phyloP scores from a whole-genome alignment of 78 protist genomes.

The Dictyostelium purpureum region DNA sequence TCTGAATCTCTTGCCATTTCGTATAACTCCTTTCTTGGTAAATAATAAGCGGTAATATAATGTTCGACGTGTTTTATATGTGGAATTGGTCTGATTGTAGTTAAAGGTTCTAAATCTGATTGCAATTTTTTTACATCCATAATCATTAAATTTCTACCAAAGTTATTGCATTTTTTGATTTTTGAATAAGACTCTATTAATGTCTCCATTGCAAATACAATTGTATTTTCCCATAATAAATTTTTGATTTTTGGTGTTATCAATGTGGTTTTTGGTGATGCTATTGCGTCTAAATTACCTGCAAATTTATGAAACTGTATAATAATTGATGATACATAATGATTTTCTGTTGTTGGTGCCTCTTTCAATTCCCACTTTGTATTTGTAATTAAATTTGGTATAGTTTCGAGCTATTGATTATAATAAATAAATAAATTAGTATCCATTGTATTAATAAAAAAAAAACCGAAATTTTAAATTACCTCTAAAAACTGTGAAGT shows the following conservation, averaged over 20 bases:
- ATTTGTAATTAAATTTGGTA: neutral
- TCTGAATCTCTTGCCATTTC: constrained; percentile 59
- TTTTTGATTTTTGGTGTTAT: constrained; percentile 54
- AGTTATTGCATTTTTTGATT: constrained; percentile 56
- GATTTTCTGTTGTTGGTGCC: constrained; percentile 47
- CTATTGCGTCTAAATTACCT: constrained; percentile 49
- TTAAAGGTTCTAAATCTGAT: constrained; percentile 7
- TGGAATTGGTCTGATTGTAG: constrained; percentile 60
- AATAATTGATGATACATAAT: constrained; percentile 28
- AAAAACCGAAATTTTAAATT: neutral
- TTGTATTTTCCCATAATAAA: constrained; percentile 62
- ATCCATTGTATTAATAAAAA: neutral
- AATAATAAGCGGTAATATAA: constrained; percentile 53
- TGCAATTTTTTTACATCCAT: constrained; percentile 72
- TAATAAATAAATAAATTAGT: neutral
- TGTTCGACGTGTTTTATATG: constrained; percentile 69
- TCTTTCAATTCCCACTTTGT: constrained; percentile 70
- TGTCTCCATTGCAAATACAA: constrained; percentile 50
- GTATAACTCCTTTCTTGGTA: constrained; percentile 39
- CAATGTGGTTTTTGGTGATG: constrained; percentile 8
- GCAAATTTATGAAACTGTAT: constrained; percentile 50
- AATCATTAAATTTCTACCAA: constrained; percentile 66
- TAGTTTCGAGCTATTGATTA: constrained; percentile 2
- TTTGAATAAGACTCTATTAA: constrained; percentile 32
- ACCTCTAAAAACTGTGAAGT: constrained; percentile 46